Base-by-base conservation (phyloP, 2,329 filamentous ascomycete species). In the Penicillium frequentans region DNA sequence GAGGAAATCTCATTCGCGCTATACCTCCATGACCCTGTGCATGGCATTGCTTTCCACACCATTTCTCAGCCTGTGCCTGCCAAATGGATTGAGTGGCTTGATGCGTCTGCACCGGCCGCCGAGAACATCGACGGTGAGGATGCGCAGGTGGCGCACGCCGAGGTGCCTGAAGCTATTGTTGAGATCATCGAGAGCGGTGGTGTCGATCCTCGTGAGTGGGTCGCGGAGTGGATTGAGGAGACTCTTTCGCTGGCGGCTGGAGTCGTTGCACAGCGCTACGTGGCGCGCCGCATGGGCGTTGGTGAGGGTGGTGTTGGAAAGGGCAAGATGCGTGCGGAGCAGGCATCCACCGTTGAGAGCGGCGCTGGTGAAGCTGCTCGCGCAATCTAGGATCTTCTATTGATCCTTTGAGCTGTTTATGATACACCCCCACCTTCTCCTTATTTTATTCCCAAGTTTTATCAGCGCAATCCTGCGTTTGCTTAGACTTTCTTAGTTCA, bases 211-310 rank as follows among this genome's bases (percentile, higher is more conserved):
- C 84, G 95, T 56, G 95, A 99, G 74, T 99, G 95, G 95, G 90
- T 96, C 37, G 90, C 93, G 3, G 95, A 98, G 75, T 99, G 95
- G 95, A 84, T 99, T 47, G 93, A 98, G 77, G 93, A 98, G 77
- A 79, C 87, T 0, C 81, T 99, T 31, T 86, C 82, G 42, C 79
- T 98, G 49, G 85, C 87, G 3, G 85, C 96, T 0, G 93, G 95
- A 19, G 81, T 96, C 8, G 88, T 98, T 3, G 95, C 95, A 2
- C 95, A 99, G 82, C 83, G 93, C 62, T 99, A 99, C 72, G 95
- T 99, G 21, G 93, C 95, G 5, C 86, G 90, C 59, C 82, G 95
- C 55, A 99, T 99, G 95, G 93, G 95, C 13, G 93, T 99, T 10
- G 93, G 93, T 13, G 91, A 96, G 74, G 90, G 90, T 69, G 89